Evolutionary conservation across 1,284 basidiomycete genomes (phyloP).

Genomic region (Naganishia sp.): DNA sequence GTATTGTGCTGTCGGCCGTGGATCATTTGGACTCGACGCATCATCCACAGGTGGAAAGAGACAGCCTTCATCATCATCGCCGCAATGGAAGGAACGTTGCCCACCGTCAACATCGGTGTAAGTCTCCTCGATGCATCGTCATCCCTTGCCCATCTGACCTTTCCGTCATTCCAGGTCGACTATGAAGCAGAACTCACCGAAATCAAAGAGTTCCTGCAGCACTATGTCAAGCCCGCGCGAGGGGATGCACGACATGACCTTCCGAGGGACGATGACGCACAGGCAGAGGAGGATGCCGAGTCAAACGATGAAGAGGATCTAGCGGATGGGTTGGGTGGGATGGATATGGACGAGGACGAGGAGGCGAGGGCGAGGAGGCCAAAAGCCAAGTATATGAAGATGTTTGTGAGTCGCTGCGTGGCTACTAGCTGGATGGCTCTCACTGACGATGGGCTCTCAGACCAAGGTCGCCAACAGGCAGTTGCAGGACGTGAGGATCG

Average conservation of each 20-base stretch:
- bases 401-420: slow-evolving; percentile 65
- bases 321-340: slow-evolving; percentile 54
- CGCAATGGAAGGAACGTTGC: slow-evolving; percentile 40
- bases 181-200: slow-evolving; percentile 16
- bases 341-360: slow-evolving; percentile 55
- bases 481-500: slow-evolving; percentile 50
- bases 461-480: slow-evolving; percentile 86
- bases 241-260: slow-evolving; percentile 34
- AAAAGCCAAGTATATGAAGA: slow-evolving; percentile 80
- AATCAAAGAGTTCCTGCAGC: slow-evolving; percentile 39
- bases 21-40: neutral
- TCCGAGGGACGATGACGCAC: slow-evolving; percentile 44
- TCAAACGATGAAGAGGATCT: slow-evolving; percentile 62
- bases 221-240: slow-evolving; percentile 43
- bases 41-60: neutral
- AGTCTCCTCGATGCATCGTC: slow-evolving; percentile 31
- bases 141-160: neutral
- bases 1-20: neutral
- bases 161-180: slow-evolving; percentile 53
- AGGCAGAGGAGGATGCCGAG: slow-evolving; percentile 66
- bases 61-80: neutral
- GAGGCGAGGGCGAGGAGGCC: slow-evolving; percentile 41
- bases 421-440: neutral
- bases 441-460: slow-evolving; percentile 55
- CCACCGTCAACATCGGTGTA: slow-evolving; percentile 50